Evolutionary conservation across 2,329 filamentous ascomycete genomes (phyloP).

Genomic region (Fusarium chuoi): DNA sequence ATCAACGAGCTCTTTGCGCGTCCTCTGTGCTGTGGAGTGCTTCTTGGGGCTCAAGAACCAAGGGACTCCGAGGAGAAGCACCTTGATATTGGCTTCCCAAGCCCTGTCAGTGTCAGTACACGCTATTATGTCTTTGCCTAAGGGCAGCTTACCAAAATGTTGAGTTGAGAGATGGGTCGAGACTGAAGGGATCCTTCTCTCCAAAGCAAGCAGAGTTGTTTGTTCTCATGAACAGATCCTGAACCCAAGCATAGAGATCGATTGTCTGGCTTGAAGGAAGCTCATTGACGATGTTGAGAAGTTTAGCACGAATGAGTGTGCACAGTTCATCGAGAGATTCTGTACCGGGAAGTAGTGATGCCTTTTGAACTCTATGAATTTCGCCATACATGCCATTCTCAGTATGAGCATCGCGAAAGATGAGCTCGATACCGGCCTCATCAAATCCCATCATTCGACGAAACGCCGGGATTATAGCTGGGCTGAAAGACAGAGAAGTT

Average conservation of each 20-base stretch:
- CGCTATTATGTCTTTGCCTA: no score
- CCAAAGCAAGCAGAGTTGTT: slow-evolving; percentile 38
- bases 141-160: slow-evolving; percentile 14
- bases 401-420: slow-evolving; percentile 38
- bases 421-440: slow-evolving; percentile 33
- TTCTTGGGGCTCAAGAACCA: slow-evolving; percentile 33
- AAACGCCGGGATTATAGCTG: slow-evolving; percentile 34
- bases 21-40: slow-evolving; percentile 3
- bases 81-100: slow-evolving; percentile 35
- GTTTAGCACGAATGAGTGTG: slow-evolving; percentile 8
- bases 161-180: slow-evolving; percentile 5
- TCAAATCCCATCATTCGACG: slow-evolving; percentile 38
- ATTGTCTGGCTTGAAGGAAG: slow-evolving; percentile 12
- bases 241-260: slow-evolving; percentile 29
- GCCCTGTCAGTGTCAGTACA: neutral
- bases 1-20: slow-evolving; percentile 24
- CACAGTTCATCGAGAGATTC: slow-evolving; percentile 25
- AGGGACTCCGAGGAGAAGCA: slow-evolving; percentile 23
- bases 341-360: slow-evolving; percentile 29
- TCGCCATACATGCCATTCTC: slow-evolving; percentile 39
- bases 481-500: slow-evolving; percentile 27
- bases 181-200: slow-evolving; percentile 26
- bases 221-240: slow-evolving; percentile 31
- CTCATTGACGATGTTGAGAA: slow-evolving; percentile 11
- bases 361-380: slow-evolving; percentile 32